Conservation (phyloP, 352 stramenopile species). For the Pythium angustatum region DNA sequence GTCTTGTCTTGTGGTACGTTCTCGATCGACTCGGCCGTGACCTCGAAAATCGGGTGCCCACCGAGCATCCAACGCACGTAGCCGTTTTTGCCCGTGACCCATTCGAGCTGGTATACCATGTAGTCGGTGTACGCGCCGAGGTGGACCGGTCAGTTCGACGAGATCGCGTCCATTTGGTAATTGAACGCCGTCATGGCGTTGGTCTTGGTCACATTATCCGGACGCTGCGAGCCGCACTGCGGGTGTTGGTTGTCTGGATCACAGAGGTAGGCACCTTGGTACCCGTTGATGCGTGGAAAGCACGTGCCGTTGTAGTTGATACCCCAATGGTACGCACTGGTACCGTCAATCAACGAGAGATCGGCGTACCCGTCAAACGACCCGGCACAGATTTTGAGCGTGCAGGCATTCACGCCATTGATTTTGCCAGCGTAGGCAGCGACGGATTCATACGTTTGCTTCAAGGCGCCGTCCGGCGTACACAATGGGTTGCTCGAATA, state of each 20-base stretch:
- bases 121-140: slow-evolving; percentile 47
- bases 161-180: slow-evolving; percentile 70
- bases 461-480: slow-evolving; percentile 12
- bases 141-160: slow-evolving; percentile 56
- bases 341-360: slow-evolving; percentile 39
- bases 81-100: slow-evolving; percentile 47
- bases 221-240: neutral
- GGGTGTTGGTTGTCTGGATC: slow-evolving; percentile 42
- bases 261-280: slow-evolving; percentile 54
- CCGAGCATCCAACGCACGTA: slow-evolving; percentile 57
- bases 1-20: slow-evolving; percentile 39
- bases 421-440: too few relatives aligned
- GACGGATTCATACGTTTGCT: too few relatives aligned
- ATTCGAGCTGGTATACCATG: slow-evolving; percentile 56
- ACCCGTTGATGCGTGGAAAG: slow-evolving; percentile 53
- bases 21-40: slow-evolving; percentile 44
- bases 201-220: slow-evolving; percentile 3
- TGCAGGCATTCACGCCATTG: slow-evolving; percentile 1
- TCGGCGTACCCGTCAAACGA: slow-evolving; percentile 43
- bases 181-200: slow-evolving; percentile 23
- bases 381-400: slow-evolving; percentile 47
- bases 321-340: slow-evolving; percentile 39
- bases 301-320: slow-evolving; percentile 65
- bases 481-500: slow-evolving; percentile 55
- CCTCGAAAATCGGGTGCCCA: slow-evolving; percentile 42